Conservation (phyloP, 768 basidiomycete genomes). For the Mycena haematopus region DNA sequence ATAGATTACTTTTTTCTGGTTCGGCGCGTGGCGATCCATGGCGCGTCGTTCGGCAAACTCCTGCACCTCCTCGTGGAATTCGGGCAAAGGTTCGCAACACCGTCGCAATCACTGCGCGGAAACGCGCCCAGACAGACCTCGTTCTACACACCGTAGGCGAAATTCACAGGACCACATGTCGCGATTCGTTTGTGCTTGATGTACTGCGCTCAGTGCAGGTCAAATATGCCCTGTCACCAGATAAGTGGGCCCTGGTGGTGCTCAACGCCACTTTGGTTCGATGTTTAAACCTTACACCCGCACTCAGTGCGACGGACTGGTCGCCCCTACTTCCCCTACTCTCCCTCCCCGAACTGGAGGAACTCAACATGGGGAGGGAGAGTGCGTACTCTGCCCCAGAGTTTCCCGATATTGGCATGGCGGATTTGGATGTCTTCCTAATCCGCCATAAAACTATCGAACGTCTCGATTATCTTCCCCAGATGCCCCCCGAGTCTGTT, state of each 20-base stretch:
- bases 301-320: slow-evolving; percentile 9
- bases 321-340: slow-evolving; percentile 2
- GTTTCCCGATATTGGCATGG: not conserved
- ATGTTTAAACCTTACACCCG: not conserved
- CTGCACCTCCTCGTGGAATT: slow-evolving; percentile 6
- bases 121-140: not conserved
- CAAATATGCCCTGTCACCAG: not conserved
- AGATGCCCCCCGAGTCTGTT: not conserved
- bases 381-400: not conserved
- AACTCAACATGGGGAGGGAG: slow-evolving; percentile 2
- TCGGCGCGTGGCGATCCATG: not conserved
- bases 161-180: not conserved
- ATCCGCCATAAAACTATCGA: slow-evolving; percentile 13
- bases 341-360: not conserved
- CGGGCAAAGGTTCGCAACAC: slow-evolving; percentile 2
- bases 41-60: not conserved
- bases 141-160: not conserved
- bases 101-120: not conserved
- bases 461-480: slow-evolving; percentile 12
- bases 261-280: not conserved
- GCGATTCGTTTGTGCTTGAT: slow-evolving; percentile 2
- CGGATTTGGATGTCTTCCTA: slow-evolving; percentile 18
- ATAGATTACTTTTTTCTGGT: not conserved
- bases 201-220: not conserved
- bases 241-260: slow-evolving; percentile 7